Base-by-base conservation (phyloP, 129 eudicot species). In the Artemisia annua region DNA sequence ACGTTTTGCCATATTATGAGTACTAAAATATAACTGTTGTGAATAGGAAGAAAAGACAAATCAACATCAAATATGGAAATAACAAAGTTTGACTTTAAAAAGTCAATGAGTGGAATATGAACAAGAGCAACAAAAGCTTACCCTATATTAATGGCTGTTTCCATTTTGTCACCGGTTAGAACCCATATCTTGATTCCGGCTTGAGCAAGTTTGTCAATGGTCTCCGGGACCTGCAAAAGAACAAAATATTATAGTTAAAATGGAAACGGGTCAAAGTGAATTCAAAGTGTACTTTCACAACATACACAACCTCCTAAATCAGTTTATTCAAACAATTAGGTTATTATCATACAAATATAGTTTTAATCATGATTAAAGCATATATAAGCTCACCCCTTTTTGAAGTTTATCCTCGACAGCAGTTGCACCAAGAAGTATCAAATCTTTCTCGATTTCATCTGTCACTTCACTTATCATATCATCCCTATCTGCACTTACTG, bases 161-260 rank as follows among this genome's bases (percentile, higher is more conserved):
- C 88, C 88, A 81, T 84, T 82, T 83, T 81, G 75, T 83, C 91
- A 28, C 88, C 91, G 0, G 86, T 87, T 62, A 87, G 51, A 69
- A 87, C 91, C 91, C 96, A 88, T 62, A 87, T 74, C 65, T 87
- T 87, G 59, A 87, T 80, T 57, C 94, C 94, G 5, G 94, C 94
- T 78, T 78, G 87, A 46, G 96, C 91, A 70, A 88, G 88, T 54
- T 81, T 88, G 83, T 64, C 69, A 39, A 64, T 64, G 15, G 69
- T 64, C 66, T 88, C 87, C 1, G 96, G 85, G 72, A 88, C 95
- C 84, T 83, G 60, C 66, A 57, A 62, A 64, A 11, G 50, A 59
- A 18, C 44, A 57, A 48, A 9, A 11, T 19, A 11, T 51, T n/a
- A n/a, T n/a, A 28, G 11, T 6, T 26, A 16, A 12, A 72, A 58